These are phyloP conservation scores for Escallonia herrerae DNA, from an alignment of 129 eudicot species.

Conservation along the genomic window DNA sequence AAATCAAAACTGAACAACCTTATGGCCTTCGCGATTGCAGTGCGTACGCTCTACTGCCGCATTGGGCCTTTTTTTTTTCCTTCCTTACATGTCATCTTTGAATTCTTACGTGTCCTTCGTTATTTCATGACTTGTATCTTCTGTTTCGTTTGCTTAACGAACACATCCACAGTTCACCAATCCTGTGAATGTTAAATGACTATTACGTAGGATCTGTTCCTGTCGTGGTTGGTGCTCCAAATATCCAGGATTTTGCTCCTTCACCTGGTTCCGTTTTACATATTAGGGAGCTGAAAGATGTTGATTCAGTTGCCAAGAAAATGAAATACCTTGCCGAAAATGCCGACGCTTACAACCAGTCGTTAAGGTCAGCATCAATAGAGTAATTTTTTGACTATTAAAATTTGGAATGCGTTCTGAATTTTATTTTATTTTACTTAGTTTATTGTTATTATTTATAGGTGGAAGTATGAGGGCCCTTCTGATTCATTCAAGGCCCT, in stretches of 20 bases:
- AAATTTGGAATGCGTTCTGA: too few species aligned
- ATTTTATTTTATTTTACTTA: not conserved
- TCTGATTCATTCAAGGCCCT: conserved; percentile 94
- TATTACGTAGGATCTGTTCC: conserved; percentile 42
- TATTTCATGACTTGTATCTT: too few species aligned
- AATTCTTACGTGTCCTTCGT: too few species aligned
- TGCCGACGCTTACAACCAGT: conserved; percentile 10
- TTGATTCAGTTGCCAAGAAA: conserved; percentile 39
- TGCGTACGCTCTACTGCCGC: not conserved
- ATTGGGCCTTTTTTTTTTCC: not conserved
- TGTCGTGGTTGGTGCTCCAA: conserved; percentile 72
- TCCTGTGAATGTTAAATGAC: too few species aligned
- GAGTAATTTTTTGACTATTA: not conserved
- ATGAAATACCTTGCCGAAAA: conserved; percentile 42
- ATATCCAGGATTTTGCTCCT: conserved; percentile 63
- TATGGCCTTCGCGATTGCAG: too few species aligned
- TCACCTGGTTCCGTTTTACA: conserved; percentile 39
- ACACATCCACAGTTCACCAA: too few species aligned
- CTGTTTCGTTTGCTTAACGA: too few species aligned
- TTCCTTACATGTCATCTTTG: too few species aligned
- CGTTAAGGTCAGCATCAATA: conserved; percentile 1
- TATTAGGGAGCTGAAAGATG: conserved; percentile 39
- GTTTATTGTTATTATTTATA: conserved; percentile 6
- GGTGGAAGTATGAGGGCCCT: conserved; percentile 97
- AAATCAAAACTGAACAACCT: too few species aligned